Percentiles rank a stretch among this genome's conserved stretches.
Evolutionary conservation across 495 filamentous ascomycete species (phyloP).

Genomic region (Xylaria intraflava): DNA sequence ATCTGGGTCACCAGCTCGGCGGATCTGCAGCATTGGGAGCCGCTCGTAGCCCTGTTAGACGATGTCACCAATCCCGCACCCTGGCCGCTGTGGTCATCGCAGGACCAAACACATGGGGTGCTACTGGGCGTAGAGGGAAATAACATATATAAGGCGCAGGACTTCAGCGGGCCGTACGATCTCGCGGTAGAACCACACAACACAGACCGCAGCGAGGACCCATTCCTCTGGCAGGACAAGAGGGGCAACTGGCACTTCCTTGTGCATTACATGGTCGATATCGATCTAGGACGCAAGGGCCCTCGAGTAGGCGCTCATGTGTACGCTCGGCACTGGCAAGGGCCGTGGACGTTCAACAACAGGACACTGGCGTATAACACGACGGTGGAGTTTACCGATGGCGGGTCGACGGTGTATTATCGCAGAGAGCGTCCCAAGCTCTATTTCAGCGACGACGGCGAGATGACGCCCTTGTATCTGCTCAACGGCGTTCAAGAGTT

Average conservation of each 20-base stretch:
- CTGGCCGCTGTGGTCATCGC: slow-evolving; percentile 21
- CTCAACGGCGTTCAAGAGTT: slow-evolving; percentile 38
- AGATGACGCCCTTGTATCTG: slow-evolving; percentile 33
- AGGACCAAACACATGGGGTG: slow-evolving; percentile 9
- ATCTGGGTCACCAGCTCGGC: slow-evolving; percentile 18
- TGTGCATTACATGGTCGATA: slow-evolving; percentile 30
- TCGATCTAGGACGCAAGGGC: slow-evolving; percentile 29
- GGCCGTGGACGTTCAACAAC: slow-evolving; percentile 34
- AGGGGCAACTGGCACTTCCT: slow-evolving; percentile 37
- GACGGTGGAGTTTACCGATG: slow-evolving; percentile 32
- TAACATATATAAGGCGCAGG: slow-evolving; percentile 11
- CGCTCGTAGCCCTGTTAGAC: slow-evolving; percentile 8
- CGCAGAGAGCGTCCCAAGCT: slow-evolving; percentile 35
- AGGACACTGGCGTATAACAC: slow-evolving; percentile 30
- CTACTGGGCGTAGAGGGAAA: slow-evolving; percentile 17
- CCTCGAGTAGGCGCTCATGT: slow-evolving; percentile 34
- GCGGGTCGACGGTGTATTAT: slow-evolving; percentile 22
- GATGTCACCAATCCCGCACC: slow-evolving; percentile 28
- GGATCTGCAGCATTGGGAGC: slow-evolving; percentile 11
- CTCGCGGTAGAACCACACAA: slow-evolving; percentile 16
- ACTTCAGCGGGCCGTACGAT: slow-evolving; percentile 12
- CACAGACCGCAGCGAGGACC: slow-evolving; percentile 30
- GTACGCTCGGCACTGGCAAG: slow-evolving; percentile 30
- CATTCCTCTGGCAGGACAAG: slow-evolving; percentile 37
- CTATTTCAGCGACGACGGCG: slow-evolving; percentile 36